Evolutionary conservation across 2,329 filamentous ascomycete species (phyloP).

Genomic region (Dothiorella sarmentorum): DNA sequence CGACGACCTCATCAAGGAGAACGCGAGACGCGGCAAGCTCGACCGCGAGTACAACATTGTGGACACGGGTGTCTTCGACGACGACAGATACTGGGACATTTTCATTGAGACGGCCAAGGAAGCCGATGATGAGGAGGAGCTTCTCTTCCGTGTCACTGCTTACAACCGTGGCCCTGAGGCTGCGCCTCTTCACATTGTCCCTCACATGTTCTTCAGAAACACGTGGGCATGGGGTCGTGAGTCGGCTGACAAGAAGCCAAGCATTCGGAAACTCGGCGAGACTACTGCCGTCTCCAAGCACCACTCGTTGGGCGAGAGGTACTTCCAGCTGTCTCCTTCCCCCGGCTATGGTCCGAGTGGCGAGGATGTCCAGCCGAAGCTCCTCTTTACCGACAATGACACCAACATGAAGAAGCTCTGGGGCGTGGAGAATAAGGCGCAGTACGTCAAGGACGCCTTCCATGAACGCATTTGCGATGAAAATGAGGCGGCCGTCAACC

Average conservation of each 20-base stretch:
- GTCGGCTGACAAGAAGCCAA: conserved; percentile 70
- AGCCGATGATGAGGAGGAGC: conserved; percentile 82
- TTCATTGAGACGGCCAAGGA: conserved; percentile 96
- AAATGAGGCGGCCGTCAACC: conserved; percentile 79
- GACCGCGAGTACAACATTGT: conserved; percentile 89
- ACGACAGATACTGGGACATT: conserved; percentile 94
- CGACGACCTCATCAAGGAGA: conserved; percentile 80
- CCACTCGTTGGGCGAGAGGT: conserved; percentile 75
- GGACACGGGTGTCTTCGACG: conserved; percentile 83
- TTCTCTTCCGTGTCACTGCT: conserved; percentile 90
- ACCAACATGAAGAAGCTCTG: conserved; percentile 81
- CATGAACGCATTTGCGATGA: conserved; percentile 81
- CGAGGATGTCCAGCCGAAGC: conserved; percentile 77
- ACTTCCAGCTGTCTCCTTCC: conserved; percentile 81
- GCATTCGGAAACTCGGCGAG: conserved; percentile 63
- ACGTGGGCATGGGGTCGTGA: conserved; percentile 95
- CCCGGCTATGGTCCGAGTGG: conserved; percentile 76
- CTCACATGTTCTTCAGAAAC: conserved; percentile 95
- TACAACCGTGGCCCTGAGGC: conserved; percentile 93
- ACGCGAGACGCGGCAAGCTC: conserved; percentile 68
- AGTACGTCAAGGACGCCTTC: conserved; percentile 94
- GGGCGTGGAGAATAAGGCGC: conserved; percentile 67
- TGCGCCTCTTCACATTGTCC: conserved; percentile 87
- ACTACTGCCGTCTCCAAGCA: conserved; percentile 75
- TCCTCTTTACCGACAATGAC: conserved; percentile 94